Evolutionary conservation across 768 basidiomycete species (phyloP).

Genomic region (Lentinula aciculospora): DNA sequence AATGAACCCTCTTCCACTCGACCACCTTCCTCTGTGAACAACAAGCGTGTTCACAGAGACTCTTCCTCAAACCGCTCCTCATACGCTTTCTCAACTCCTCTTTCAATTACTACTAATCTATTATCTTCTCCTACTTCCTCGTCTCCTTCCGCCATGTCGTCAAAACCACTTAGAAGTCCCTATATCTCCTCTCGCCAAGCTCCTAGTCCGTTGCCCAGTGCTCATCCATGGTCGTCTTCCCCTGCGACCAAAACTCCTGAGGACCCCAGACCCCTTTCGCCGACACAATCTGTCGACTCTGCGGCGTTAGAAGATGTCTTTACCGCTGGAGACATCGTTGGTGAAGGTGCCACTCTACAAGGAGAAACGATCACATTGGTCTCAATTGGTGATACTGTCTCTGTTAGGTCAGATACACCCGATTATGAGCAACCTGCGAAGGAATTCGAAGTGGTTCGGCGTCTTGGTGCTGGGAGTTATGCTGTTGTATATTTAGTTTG

Average conservation of each 20-base stretch:
- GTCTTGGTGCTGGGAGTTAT: constrained; percentile 85
- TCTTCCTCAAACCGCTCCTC: constrained; percentile 8
- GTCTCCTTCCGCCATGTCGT: constrained; percentile 24
- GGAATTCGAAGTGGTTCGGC: constrained; percentile 80
- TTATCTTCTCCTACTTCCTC: constrained; percentile 9
- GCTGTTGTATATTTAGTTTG: constrained; percentile 92
- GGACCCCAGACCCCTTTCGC: constrained; percentile 15
- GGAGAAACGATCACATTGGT: constrained; percentile 63
- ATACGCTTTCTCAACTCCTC: constrained; percentile 12
- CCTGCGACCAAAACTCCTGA: constrained; percentile 24
- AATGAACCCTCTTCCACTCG: constrained; percentile 28
- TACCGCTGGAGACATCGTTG: constrained; percentile 67
- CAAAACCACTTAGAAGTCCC: constrained; percentile 31
- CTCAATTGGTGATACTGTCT: constrained; percentile 31
- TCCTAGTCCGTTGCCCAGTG: constrained; percentile 18
- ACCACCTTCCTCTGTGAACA: constrained; percentile 17
- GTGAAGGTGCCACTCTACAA: constrained; percentile 59
- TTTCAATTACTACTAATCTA: constrained; percentile 23
- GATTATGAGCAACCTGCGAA: constrained; percentile 44
- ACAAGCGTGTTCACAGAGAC: constrained; percentile 36
- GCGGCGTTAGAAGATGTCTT: constrained; percentile 57
- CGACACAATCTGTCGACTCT: constrained; percentile 28
- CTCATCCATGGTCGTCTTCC: constrained; percentile 20
- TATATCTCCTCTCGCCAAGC: constrained; percentile 30
- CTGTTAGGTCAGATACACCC: constrained; percentile 20